phyloP scores from a whole-genome alignment of 2,329 filamentous ascomycete species.

The Diplodia sapinea region DNA sequence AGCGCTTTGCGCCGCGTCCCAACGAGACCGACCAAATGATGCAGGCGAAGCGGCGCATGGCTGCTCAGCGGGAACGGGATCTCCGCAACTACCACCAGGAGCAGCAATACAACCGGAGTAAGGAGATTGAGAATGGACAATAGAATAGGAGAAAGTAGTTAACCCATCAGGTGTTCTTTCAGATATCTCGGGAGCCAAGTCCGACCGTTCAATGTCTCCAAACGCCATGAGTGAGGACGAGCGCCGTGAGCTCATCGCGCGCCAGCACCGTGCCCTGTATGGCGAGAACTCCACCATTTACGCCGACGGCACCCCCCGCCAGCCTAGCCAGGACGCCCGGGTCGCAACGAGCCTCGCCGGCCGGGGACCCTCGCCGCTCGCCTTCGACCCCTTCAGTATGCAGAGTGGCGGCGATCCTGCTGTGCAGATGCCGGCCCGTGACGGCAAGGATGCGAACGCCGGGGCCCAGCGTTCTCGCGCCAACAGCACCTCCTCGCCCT shows the following conservation, averaged over 20 bases:
- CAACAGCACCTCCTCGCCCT: slow-evolving; percentile 85
- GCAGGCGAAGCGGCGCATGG: slow-evolving; percentile 99
- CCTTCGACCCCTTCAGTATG: slow-evolving; percentile 72
- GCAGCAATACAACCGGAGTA: slow-evolving; percentile 99
- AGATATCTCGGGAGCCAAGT: slow-evolving; percentile 77
- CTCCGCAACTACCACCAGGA: slow-evolving; percentile 99
- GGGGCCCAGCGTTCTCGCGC: slow-evolving; percentile 69
- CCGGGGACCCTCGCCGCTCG: slow-evolving; percentile 77
- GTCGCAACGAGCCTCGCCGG: slow-evolving; percentile 65
- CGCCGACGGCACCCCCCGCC: slow-evolving; percentile 71
- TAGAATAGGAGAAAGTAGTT: slow-evolving; percentile 53
- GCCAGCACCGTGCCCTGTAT: slow-evolving; percentile 93
- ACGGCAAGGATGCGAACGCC: slow-evolving; percentile 50
- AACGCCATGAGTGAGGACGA: slow-evolving; percentile 92
- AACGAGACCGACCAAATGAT: slow-evolving; percentile 98
- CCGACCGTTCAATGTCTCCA: slow-evolving; percentile 83
- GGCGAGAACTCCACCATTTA: slow-evolving; percentile 73
- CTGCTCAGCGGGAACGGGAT: slow-evolving; percentile 97
- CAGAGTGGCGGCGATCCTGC: slow-evolving; percentile 51
- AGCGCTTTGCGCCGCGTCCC: slow-evolving; percentile 86
- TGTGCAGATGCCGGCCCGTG: slow-evolving; percentile 58
- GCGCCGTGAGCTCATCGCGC: slow-evolving; percentile 91
- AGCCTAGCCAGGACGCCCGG: slow-evolving; percentile 69
- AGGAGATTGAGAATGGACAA: slow-evolving; percentile 78
- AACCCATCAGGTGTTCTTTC: slow-evolving; percentile 64